Base-by-base conservation (phyloP, 1,139 yeast species). In the Candida mesenterica region DNA sequence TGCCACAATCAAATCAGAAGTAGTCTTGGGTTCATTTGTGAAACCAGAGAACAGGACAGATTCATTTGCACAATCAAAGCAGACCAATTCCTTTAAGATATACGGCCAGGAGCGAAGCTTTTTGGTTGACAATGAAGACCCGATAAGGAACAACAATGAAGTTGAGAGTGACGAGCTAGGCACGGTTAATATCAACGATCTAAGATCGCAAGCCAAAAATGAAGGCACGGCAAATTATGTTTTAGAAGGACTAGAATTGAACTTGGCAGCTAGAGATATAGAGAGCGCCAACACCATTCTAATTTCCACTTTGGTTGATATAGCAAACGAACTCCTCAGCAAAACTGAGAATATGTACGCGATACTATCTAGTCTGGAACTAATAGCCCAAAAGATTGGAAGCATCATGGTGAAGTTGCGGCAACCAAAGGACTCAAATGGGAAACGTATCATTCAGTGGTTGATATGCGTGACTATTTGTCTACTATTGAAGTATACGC, bases 21-120 rank as follows among this genome's bases (percentile, higher is more conserved):
- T n/a, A n/a, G n/a, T n/a, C n/a, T n/a, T n/a, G n/a, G n/a, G n/a
- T n/a, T n/a, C n/a, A n/a, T n/a, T n/a, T n/a, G n/a, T n/a, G n/a
- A n/a, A n/a, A n/a, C n/a, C n/a, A n/a, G n/a, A n/a, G n/a, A n/a
- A n/a, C n/a, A n/a, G n/a, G n/a, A n/a, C n/a, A n/a, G n/a, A n/a
- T n/a, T n/a, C n/a, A n/a, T n/a, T n/a, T n/a, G n/a, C n/a, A n/a
- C n/a, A n/a, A n/a, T n/a, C n/a, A n/a, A n/a, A n/a, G n/a, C n/a
- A 16, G 13, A 24, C n/a, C 33, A 33, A 28, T 20, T 24, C 23
- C 6, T 31, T 16, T 24, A 18, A 31, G 25, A 32, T 26, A 12
- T 58, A 57, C 33, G 55, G 60, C 1, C 52, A 52, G 2, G 52
- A 50, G 25, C 38, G 65, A 33, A 51, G 58, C 24, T 55, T 42